These are phyloP conservation scores for Ceratocystis huliohia DNA, from an alignment of 2,329 filamentous ascomycete genomes.

Conservation along the genomic window DNA sequence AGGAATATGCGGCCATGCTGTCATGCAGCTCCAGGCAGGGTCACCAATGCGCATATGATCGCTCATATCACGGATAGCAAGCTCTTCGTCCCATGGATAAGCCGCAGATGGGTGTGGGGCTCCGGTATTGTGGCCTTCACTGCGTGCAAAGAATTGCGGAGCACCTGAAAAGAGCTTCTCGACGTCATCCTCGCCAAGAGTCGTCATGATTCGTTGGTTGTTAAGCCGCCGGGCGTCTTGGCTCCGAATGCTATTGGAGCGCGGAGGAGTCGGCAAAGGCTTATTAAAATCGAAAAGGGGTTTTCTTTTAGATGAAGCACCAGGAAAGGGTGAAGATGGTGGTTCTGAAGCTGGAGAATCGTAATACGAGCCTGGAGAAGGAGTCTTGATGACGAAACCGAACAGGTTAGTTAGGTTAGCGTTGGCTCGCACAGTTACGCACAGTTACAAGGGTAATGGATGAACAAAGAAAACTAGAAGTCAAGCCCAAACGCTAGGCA, in stretches of 20 bases:
- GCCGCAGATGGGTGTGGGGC: conserved; percentile 51
- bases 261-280: conserved; percentile 43
- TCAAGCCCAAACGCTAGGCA: too few species aligned
- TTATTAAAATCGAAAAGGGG: conserved; percentile 38
- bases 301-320: not conserved
- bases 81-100: conserved; percentile 53
- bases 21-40: conserved; percentile 49
- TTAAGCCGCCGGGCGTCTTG: conserved; percentile 37
- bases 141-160: conserved; percentile 55
- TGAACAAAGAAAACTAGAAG: not conserved
- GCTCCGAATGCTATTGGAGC: conserved; percentile 27
- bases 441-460: not conserved
- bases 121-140: conserved; percentile 45
- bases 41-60: conserved; percentile 54
- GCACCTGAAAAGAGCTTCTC: conserved; percentile 64
- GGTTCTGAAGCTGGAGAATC: not conserved
- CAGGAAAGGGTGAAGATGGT: not conserved
- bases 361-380: conserved; percentile 4
- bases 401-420: not conserved
- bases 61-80: conserved; percentile 49
- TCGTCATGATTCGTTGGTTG: conserved; percentile 46
- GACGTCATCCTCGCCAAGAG: conserved; percentile 46
- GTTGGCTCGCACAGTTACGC: too few species aligned
- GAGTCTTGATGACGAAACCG: conserved; percentile 7
- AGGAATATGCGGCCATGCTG: conserved; percentile 51